Evolutionary conservation across 148 eudicot species (phyloP).

Genomic region (Pharnaceum exiguum): DNA sequence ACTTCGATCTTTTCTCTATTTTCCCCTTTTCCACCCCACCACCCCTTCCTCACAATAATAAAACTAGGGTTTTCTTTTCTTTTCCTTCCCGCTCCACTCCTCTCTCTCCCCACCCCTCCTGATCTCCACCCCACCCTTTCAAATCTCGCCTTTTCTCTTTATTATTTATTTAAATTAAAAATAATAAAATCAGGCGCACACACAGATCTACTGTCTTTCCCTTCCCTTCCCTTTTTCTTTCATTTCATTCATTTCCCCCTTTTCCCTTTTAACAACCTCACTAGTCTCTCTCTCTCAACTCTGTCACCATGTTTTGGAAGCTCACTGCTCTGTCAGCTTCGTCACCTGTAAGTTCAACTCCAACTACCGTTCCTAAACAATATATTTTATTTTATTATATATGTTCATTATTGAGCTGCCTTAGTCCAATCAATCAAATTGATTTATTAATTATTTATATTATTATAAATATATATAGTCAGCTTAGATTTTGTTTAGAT

Average conservation of each 20-base stretch:
- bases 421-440: background rate
- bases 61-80: slow-evolving; percentile 25
- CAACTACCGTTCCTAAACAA: background rate
- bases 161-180: too few relatives aligned
- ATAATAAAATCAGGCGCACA: too few relatives aligned
- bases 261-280: background rate
- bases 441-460: background rate
- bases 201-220: too few relatives aligned
- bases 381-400: background rate
- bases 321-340: slow-evolving; percentile 74
- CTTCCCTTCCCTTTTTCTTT: background rate
- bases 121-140: background rate
- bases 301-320: slow-evolving; percentile 75
- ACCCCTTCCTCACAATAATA: slow-evolving; percentile 2
- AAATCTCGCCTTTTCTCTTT: background rate
- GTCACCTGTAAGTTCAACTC: slow-evolving; percentile 64
- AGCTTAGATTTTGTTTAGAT: too few relatives aligned
- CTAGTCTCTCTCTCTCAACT: slow-evolving; percentile 1
- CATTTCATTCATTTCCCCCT: slow-evolving; percentile 11
- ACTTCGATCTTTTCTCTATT: slow-evolving; percentile 1
- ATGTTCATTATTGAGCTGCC: background rate
- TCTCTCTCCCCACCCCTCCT: background rate
- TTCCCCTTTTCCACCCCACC: background rate
- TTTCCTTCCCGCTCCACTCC: background rate
- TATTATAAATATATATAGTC: too few relatives aligned